Evolutionary conservation across 495 filamentous ascomycete species (phyloP).

Genomic region (Hyphodiscus hymeniophilus): DNA sequence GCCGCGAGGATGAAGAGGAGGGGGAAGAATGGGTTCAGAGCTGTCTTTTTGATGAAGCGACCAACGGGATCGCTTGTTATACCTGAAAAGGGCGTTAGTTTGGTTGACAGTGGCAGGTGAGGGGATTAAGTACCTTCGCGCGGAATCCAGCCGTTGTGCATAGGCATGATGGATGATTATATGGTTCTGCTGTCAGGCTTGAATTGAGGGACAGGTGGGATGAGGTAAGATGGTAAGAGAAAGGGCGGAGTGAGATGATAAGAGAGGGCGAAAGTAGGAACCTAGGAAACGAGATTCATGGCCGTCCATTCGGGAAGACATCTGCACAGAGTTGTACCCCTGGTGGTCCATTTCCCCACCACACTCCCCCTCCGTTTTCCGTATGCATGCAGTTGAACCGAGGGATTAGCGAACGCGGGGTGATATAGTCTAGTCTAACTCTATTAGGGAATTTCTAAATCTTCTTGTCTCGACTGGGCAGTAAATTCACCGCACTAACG

Average conservation of each 20-base stretch:
- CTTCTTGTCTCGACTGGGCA: too few species aligned
- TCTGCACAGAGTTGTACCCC: too few species aligned
- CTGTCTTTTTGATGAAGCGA: constrained; percentile 42
- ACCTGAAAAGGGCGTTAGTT: constrained; percentile 30
- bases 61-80: constrained; percentile 54
- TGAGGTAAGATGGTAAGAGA: neutral
- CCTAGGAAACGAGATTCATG: too few species aligned
- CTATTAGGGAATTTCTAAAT: too few species aligned
- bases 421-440: too few species aligned
- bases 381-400: too few species aligned
- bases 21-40: constrained; percentile 52
- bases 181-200: neutral
- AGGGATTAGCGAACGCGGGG: too few species aligned
- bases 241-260: neutral
- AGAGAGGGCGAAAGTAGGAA: too few species aligned
- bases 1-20: constrained; percentile 51
- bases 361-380: too few species aligned
- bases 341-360: too few species aligned
- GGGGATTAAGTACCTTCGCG: constrained; percentile 28
- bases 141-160: constrained; percentile 39
- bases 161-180: constrained; percentile 30
- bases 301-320: too few species aligned
- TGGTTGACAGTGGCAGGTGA: neutral
- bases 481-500: too few species aligned
- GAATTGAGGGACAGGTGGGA: neutral